Evolutionary conservation across 768 basidiomycete genomes (phyloP), one percentile per base, ranked within the genome.

Genomic region (Tricholoma saponaceum): DNA sequence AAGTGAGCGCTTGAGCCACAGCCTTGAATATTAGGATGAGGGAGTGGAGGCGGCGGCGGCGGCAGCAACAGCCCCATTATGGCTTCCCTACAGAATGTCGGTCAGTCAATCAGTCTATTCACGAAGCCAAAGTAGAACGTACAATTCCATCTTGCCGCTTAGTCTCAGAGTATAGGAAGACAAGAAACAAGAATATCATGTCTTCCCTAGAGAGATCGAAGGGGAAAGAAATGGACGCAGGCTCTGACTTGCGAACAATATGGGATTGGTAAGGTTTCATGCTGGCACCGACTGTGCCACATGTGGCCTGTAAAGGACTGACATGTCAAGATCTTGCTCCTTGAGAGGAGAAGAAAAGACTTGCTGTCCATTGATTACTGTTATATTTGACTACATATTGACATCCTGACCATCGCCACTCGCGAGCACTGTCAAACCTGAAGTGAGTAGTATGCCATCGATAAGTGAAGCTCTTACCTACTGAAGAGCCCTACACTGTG

Each of bases 31-130:
- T 28, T 8, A 28, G 28, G 67, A 74, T 8, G 80, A 86, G 2
- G 90, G 86, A 25, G 75, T 65, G 10, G 87, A 72, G 0, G 84
- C 81, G 12, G 69, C 66, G 2, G 86, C 83, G 12, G 79, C 75
- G 7, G 87, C 87, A 1, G 83, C 81, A 0, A 87, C 79, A 1
- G 80, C 66, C 10, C 33, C 33, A 35, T 14, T 35, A 35, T 7
- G 28, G 33, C n/a, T n/a, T 35, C 14, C 3, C 33, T 35, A 35
- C 33, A 35, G 14, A 13, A 33, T 33, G 33, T 33, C 33, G 10
- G 12, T 33, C 12, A 13, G 33, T 33, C 12, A 2, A 44, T 60
- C 43, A 47, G 7, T 6, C 46, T 26, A 6, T 26, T 9, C 46
- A 47, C 14, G 16, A 4, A 47, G 25, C 8, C 4, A 16, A 46